Evolutionary conservation across 2,329 filamentous ascomycete species (phyloP).

Genomic region (Bimuria novae-zelandiae): DNA sequence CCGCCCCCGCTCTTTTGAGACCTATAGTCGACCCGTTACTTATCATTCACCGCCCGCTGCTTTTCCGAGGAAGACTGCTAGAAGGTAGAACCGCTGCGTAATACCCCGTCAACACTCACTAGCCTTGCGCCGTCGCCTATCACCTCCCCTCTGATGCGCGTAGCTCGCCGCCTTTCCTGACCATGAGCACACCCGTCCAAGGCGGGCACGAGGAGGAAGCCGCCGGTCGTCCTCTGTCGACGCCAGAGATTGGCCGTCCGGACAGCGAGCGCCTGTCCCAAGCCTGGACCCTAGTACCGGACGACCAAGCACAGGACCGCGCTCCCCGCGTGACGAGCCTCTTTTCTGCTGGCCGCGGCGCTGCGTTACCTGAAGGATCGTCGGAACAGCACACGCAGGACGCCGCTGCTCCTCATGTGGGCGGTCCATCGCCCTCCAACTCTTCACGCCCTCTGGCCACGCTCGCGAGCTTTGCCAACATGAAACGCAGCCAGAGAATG

Average conservation of each 20-base stretch:
- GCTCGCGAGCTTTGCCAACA: constrained; percentile 27
- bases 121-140: background rate
- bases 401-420: constrained; percentile 15
- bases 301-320: constrained; percentile 13
- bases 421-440: constrained; percentile 22
- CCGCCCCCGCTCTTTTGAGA: constrained; percentile 5
- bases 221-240: constrained; percentile 9
- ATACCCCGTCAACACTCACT: background rate
- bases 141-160: background rate
- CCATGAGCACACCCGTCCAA: constrained; percentile 15
- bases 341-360: constrained; percentile 32
- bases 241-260: background rate
- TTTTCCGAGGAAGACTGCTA: background rate
- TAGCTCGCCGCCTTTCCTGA: background rate
- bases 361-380: constrained; percentile 20
- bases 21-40: constrained; percentile 6
- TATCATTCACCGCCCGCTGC: constrained; percentile 2
- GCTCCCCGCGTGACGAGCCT: constrained; percentile 31
- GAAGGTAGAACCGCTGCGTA: background rate
- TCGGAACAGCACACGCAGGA: constrained; percentile 12
- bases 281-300: constrained; percentile 14
- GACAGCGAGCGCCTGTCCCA: background rate
- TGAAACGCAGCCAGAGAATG: constrained; percentile 36
- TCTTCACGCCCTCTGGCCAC: constrained; percentile 36
- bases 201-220: constrained; percentile 15